These are phyloP conservation scores for Puccinia polysora DNA, from an alignment of 1,284 basidiomycete genomes.

Conservation along the genomic window DNA sequence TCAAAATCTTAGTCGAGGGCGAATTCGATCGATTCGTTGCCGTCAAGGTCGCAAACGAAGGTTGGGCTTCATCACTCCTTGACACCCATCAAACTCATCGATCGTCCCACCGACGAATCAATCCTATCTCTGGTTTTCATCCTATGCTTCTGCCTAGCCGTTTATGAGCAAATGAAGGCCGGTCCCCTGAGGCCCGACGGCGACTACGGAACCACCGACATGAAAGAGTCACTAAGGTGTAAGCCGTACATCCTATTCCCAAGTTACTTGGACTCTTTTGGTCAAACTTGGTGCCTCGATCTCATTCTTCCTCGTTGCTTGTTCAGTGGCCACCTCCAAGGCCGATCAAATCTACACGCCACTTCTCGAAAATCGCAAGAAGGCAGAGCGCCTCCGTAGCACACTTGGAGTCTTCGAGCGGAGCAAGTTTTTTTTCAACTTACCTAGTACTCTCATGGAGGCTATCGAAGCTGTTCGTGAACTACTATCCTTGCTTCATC, in stretches of 20 bases:
- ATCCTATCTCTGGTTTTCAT: neutral
- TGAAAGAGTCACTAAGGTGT: slow-evolving; percentile 81
- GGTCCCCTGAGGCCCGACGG: slow-evolving; percentile 70
- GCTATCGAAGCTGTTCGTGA: slow-evolving; percentile 73
- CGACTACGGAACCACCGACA: slow-evolving; percentile 76
- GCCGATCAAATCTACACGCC: slow-evolving; percentile 95
- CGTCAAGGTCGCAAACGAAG: slow-evolving; percentile 92
- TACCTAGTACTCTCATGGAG: slow-evolving; percentile 86
- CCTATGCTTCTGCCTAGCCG: slow-evolving; percentile 59
- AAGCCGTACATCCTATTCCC: slow-evolving; percentile 48
- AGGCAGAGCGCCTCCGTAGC: slow-evolving; percentile 84
- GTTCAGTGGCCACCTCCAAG: slow-evolving; percentile 71
- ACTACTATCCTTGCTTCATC: neutral
- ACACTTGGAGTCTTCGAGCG: slow-evolving; percentile 93
- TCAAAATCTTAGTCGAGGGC: slow-evolving; percentile 89
- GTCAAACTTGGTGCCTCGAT: too few species aligned
- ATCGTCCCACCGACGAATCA: neutral
- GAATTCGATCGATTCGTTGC: slow-evolving; percentile 98
- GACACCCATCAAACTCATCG: neutral
- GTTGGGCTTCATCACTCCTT: slow-evolving; percentile 56
- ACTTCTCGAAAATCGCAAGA: slow-evolving; percentile 89
- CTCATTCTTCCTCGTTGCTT: too few species aligned
- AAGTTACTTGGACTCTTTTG: too few species aligned
- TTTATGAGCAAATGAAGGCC: slow-evolving; percentile 88
- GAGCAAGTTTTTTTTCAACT: slow-evolving; percentile 96